Evolutionary conservation across 176 grass and related monocot genomes (phyloP).

Genomic region (Chloris gayana): DNA sequence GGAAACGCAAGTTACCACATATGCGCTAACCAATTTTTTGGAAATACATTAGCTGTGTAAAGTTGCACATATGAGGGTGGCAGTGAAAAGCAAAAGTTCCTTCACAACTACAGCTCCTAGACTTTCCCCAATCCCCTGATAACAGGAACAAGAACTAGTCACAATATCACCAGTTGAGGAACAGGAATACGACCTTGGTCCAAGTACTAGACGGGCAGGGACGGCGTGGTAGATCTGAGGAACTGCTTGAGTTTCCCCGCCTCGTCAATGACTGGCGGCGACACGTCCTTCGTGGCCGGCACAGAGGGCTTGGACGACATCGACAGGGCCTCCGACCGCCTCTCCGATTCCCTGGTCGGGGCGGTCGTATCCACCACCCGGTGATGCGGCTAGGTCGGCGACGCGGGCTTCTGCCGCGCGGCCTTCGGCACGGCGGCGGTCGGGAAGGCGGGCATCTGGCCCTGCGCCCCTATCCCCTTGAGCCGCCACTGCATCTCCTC

Average conservation of each 20-base stretch:
- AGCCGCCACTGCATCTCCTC: constrained; percentile 38
- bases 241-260: constrained; percentile 76
- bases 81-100: background rate
- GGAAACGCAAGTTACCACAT: background rate
- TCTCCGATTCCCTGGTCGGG: background rate
- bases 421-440: constrained; percentile 3
- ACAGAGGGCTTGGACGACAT: background rate
- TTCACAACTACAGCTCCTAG: background rate
- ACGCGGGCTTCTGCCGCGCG: constrained; percentile 24
- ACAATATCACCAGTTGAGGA: background rate
- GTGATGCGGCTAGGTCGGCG: background rate
- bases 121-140: constrained; percentile 14
- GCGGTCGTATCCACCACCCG: background rate
- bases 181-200: constrained; percentile 55
- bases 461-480: constrained; percentile 19
- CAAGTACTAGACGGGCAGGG: constrained; percentile 60
- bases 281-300: background rate
- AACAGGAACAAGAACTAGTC: background rate
- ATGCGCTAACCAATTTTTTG: background rate
- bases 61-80: background rate
- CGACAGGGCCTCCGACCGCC: constrained; percentile 20
- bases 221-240: constrained; percentile 71
- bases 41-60: background rate
- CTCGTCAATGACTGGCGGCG: background rate
- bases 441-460: background rate